Conservation (phyloP, 2,329 filamentous ascomycete species). For the Zymoseptoria crescenta region DNA sequence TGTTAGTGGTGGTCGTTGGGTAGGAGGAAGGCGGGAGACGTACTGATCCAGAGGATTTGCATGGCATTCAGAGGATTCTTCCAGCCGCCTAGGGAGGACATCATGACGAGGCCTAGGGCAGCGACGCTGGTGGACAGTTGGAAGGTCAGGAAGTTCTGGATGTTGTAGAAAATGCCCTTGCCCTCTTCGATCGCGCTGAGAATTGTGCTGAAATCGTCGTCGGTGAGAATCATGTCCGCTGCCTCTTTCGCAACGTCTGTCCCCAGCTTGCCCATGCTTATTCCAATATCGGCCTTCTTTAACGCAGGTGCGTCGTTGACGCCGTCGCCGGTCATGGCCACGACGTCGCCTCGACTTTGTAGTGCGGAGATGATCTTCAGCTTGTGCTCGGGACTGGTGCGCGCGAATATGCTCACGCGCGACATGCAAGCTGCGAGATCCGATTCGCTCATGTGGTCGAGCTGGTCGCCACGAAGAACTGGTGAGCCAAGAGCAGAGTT, state of each 20-base stretch:
- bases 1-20: slow-evolving; percentile 4
- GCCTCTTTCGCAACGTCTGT: slow-evolving; percentile 97
- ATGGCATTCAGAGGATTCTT: slow-evolving; percentile 96
- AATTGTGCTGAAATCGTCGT: slow-evolving; percentile 87
- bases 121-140: slow-evolving; percentile 96
- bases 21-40: slow-evolving; percentile 33
- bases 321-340: slow-evolving; percentile 97
- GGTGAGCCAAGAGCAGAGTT: slow-evolving; percentile 53
- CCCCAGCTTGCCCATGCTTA: slow-evolving; percentile 89
- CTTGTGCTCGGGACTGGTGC: slow-evolving; percentile 95
- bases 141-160: slow-evolving; percentile 98
- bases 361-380: slow-evolving; percentile 91
- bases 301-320: slow-evolving; percentile 96
- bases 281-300: slow-evolving; percentile 96
- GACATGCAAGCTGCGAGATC: slow-evolving; percentile 79
- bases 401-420: slow-evolving; percentile 87
- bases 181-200: slow-evolving; percentile 94
- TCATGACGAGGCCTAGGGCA: slow-evolving; percentile 78
- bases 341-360: slow-evolving; percentile 87
- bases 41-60: slow-evolving; percentile 99
- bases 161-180: slow-evolving; percentile 99
- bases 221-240: slow-evolving; percentile 85
- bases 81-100: slow-evolving; percentile 88
- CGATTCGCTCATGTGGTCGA: slow-evolving; percentile 83
- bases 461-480: slow-evolving; percentile 79